Conservation (phyloP, 2,329 filamentous ascomycete species). For the Lachnellula arida region DNA sequence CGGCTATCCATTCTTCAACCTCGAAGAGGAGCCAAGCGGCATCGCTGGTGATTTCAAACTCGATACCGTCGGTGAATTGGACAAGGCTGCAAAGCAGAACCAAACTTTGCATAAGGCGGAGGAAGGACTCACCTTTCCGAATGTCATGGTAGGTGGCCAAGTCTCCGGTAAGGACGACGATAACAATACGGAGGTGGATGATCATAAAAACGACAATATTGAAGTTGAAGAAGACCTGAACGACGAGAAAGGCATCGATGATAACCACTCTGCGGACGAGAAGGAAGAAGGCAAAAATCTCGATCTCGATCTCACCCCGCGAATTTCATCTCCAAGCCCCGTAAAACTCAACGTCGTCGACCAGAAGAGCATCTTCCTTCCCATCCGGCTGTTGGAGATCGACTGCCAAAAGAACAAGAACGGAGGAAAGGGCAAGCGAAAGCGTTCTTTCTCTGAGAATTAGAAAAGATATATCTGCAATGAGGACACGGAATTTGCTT, state of each 20-base stretch:
- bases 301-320: too few species aligned
- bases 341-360: neutral
- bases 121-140: neutral
- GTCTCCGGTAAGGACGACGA: too few species aligned
- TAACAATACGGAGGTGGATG: too few species aligned
- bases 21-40: conserved; percentile 14
- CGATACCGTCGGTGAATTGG: conserved; percentile 4
- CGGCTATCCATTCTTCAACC: conserved; percentile 36
- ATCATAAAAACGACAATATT: too few species aligned
- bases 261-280: too few species aligned
- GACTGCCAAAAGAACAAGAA: neutral
- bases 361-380: neutral
- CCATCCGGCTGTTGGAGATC: neutral
- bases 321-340: too few species aligned
- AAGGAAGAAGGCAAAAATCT: neutral
- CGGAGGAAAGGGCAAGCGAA: neutral
- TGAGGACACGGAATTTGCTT: too few species aligned
- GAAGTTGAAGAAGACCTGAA: too few species aligned
- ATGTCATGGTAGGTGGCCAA: neutral
- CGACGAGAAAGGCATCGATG: too few species aligned
- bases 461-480: too few species aligned
- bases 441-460: neutral
- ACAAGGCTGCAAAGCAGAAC: neutral
- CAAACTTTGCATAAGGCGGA: neutral
- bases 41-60: conserved; percentile 3